Percentiles rank a stretch among this genome's conserved stretches.
These are phyloP conservation scores for Dendrobium catenatum DNA, from an alignment of 106 monocot genomes.

Conservation along the genomic window DNA sequence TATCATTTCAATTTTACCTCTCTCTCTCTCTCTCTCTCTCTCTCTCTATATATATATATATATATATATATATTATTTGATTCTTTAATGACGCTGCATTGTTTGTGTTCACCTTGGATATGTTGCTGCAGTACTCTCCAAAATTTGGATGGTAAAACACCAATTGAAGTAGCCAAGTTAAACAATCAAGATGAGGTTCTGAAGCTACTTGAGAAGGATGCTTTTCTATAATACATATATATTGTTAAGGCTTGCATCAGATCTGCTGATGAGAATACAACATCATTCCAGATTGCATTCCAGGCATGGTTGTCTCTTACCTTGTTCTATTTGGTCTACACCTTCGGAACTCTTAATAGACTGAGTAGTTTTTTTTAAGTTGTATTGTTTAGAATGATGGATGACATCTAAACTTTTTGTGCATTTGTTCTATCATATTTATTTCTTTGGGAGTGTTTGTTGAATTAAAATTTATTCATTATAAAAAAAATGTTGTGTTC, in stretches of 20 bases:
- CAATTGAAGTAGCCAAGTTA: constrained; percentile 91
- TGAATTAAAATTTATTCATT: constrained; percentile 1
- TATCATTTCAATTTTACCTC: not conserved
- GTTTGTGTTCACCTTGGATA: not conserved
- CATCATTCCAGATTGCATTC: not conserved
- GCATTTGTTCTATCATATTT: no score
- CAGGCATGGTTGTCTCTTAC: not conserved
- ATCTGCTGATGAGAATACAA: not conserved
- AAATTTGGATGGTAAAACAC: constrained; percentile 92
- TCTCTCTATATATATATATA: not conserved
- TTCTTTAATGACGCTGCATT: not conserved
- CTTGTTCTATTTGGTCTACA: not conserved
- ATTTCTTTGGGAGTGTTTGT: not conserved
- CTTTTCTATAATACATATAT: constrained; percentile 43
- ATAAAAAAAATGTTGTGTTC: not conserved
- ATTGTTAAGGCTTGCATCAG: not conserved
- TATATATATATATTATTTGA: not conserved
- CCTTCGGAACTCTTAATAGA: not conserved
- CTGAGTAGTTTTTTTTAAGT: not conserved
- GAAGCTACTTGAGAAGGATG: constrained; percentile 95
- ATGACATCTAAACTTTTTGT: not conserved
- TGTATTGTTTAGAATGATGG: not conserved
- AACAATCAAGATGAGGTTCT: constrained; percentile 92
- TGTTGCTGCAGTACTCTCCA: constrained; percentile 60
- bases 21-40: not conserved